A percentile compares a stretch with the other conserved stretches of the same genome.
Conservation (phyloP, 345 rosid species). For the Salix koriyanagi region DNA sequence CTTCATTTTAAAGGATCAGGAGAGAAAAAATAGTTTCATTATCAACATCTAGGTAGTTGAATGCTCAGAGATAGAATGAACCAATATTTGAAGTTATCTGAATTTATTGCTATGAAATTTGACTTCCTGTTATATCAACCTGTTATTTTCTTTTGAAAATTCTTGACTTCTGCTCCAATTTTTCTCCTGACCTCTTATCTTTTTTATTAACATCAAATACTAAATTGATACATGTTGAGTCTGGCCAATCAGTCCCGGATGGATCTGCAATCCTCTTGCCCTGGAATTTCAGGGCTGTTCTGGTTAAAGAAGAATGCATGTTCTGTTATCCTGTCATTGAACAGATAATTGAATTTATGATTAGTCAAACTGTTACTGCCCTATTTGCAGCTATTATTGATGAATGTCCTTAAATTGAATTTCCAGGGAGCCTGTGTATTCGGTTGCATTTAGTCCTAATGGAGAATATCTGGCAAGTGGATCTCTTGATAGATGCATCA, state of each 20-base stretch:
- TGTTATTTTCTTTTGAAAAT: no score
- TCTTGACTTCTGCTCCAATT: not conserved
- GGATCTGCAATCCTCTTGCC: not conserved
- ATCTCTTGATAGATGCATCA: constrained; percentile 80
- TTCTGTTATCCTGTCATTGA: not conserved
- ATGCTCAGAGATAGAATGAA: not conserved
- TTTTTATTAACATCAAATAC: no score
- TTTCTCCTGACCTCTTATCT: not conserved
- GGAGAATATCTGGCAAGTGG: constrained; percentile 96
- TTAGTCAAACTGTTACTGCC: not conserved
- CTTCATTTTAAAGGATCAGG: not conserved
- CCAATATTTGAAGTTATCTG: not conserved
- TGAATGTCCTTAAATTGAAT: constrained; percentile 3
- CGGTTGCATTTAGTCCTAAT: constrained; percentile 95
- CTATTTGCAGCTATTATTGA: not conserved
- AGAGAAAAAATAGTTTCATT: not conserved
- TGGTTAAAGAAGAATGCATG: not conserved
- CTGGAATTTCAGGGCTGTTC: not conserved
- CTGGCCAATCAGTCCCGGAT: not conserved
- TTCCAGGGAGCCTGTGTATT: constrained; percentile 84
- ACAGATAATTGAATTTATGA: not conserved
- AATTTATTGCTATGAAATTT: not conserved
- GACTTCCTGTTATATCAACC: not conserved
- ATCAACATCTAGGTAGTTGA: not conserved
- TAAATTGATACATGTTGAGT: not conserved